Evolutionary conservation across 2,329 filamentous ascomycete species (phyloP).

Genomic region (Colletotrichum gloeosporioides): DNA sequence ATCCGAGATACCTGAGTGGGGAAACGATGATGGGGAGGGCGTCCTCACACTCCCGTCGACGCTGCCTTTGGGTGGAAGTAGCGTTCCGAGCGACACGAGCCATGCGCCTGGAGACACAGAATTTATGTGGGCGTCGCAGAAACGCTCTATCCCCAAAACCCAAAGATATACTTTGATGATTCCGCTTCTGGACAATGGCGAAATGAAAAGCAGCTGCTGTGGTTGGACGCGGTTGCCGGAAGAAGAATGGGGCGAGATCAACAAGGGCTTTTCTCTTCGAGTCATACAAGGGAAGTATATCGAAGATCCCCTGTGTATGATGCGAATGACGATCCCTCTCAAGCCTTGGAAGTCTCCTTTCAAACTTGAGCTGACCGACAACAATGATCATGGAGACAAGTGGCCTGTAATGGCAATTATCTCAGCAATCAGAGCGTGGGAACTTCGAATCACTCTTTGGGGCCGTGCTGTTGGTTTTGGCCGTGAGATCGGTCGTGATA

Average conservation of each 20-base stretch:
- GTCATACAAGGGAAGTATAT: neutral
- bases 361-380: neutral
- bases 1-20: neutral
- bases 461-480: neutral
- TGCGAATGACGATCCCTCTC: neutral
- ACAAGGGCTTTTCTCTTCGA: neutral
- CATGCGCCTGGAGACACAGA: neutral
- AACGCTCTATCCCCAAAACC: neutral
- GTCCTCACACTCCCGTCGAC: neutral
- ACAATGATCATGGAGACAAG: neutral
- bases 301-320: neutral
- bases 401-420: neutral
- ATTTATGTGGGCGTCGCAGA: neutral
- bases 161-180: neutral
- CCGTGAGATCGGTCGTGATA: neutral
- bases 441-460: neutral
- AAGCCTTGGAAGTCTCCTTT: neutral
- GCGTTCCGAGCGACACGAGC: neutral
- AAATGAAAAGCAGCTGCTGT: neutral
- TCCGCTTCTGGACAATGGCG: neutral
- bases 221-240: neutral
- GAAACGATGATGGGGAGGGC: neutral
- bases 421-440: neutral
- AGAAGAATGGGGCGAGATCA: neutral
- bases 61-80: neutral